phyloP scores from a whole-genome alignment of 179 eudicot species.

The Silene vulgaris region DNA sequence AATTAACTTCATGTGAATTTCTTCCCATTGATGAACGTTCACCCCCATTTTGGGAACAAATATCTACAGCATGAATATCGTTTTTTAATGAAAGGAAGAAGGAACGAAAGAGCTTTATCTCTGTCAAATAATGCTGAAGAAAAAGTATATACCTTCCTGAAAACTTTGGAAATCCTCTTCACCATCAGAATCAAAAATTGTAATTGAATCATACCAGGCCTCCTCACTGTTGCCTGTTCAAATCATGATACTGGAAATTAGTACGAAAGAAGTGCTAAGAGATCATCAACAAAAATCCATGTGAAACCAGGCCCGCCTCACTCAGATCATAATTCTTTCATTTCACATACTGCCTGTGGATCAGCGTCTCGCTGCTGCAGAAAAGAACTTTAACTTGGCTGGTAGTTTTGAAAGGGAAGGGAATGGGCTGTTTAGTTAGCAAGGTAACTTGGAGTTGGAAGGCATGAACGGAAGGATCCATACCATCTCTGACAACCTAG shows the following conservation, averaged over 20 bases:
- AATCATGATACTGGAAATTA: slow-evolving; percentile 18
- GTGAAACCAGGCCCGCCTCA: neutral
- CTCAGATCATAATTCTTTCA: neutral
- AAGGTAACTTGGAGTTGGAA: no score
- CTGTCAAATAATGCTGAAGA: neutral
- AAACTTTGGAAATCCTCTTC: slow-evolving; percentile 90
- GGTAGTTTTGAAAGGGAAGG: no score
- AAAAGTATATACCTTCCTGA: slow-evolving; percentile 66
- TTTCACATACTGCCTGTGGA: neutral
- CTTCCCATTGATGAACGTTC: slow-evolving; percentile 50
- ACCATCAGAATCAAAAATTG: slow-evolving; percentile 73
- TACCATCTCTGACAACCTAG: neutral
- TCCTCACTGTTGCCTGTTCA: slow-evolving; percentile 67
- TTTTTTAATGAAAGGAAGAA: slow-evolving; percentile 11
- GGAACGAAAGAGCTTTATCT: neutral
- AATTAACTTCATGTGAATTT: slow-evolving; percentile 33
- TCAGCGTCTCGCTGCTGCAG: no score
- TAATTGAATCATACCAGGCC: slow-evolving; percentile 72
- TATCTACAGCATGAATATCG: slow-evolving; percentile 45
- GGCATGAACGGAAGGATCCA: no score
- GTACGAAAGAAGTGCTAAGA: slow-evolving; percentile 11
- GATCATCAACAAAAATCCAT: slow-evolving; percentile 8
- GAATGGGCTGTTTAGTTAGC: no score
- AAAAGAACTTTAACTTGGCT: no score
- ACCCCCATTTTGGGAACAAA: slow-evolving; percentile 40